phyloP scores from a whole-genome alignment of 805 yeast species.

The Saccharomyces eubayanus region DNA sequence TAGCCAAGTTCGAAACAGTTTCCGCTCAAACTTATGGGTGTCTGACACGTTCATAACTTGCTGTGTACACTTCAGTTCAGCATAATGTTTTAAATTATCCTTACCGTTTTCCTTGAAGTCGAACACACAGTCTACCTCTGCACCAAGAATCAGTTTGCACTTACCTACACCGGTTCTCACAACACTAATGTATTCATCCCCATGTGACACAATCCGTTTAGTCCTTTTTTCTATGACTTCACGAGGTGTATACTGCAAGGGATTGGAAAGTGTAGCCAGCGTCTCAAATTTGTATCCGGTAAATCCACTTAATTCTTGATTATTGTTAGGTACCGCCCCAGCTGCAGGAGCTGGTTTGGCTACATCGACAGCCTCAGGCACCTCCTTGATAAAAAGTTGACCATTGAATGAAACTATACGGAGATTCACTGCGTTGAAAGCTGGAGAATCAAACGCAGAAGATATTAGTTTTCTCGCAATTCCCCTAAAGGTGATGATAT shows the following conservation, averaged over 20 bases:
- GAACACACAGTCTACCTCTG: conserved; percentile 87
- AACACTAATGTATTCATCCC: conserved; percentile 73
- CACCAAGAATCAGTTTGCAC: conserved; percentile 61
- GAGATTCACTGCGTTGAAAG: conserved; percentile 46
- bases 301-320: conserved; percentile 39
- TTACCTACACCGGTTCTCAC: conserved; percentile 79
- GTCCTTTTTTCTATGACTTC: conserved; percentile 58
- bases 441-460: conserved; percentile 41
- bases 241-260: conserved; percentile 65
- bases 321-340: conserved; percentile 21
- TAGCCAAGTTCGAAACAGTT: conserved; percentile 80
- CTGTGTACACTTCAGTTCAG: conserved; percentile 71
- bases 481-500: conserved; percentile 81
- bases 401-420: conserved; percentile 68
- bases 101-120: conserved; percentile 50
- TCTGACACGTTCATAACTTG: conserved; percentile 48
- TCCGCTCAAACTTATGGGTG: conserved; percentile 61
- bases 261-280: conserved; percentile 62
- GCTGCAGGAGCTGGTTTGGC: conserved; percentile 17
- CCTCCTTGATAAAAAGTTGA: conserved; percentile 53
- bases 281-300: conserved; percentile 84
- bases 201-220: conserved; percentile 53
- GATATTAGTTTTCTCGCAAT: conserved; percentile 60
- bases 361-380: conserved; percentile 32
- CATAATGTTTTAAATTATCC: conserved; percentile 62